A percentile compares a stretch with the other conserved stretches of the same genome.
Conservation (phyloP, 306 rosid species). For the Gastrolobium bilobum region DNA sequence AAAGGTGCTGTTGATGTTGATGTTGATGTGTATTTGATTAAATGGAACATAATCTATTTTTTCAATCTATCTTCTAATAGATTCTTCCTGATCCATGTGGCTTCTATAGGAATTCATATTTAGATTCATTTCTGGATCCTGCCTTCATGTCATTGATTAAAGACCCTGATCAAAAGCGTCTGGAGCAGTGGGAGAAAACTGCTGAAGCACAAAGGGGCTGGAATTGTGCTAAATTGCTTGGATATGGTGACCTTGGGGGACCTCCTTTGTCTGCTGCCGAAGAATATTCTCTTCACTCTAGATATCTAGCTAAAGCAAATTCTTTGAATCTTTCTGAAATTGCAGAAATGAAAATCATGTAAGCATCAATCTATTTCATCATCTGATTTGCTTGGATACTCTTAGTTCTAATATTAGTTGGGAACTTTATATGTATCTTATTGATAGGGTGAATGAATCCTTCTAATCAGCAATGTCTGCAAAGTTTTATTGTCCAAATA, state of each 20-base stretch:
- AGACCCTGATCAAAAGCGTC: conserved; percentile 96
- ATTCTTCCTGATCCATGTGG: conserved; percentile 25
- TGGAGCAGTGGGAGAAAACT: conserved; percentile 97
- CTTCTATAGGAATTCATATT: conserved; percentile 73
- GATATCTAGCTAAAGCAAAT: conserved; percentile 97
- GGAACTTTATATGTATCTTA: background rate
- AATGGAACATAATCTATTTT: conserved; percentile 10
- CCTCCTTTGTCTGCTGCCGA: conserved; percentile 92
- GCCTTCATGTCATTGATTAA: conserved; percentile 98
- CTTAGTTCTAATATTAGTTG: background rate
- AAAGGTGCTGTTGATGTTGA: too few species aligned
- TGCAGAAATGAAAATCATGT: conserved; percentile 99
- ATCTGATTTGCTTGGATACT: conserved; percentile 36
- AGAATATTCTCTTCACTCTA: conserved; percentile 94
- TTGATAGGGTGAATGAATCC: conserved; percentile 28
- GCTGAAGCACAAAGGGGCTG: conserved; percentile 92
- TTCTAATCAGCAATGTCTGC: conserved; percentile 33
- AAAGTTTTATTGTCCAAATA: background rate
- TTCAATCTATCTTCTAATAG: conserved; percentile 29
- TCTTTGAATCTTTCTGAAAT: conserved; percentile 91
- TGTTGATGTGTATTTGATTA: conserved; percentile 35
- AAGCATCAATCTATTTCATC: conserved; percentile 54
- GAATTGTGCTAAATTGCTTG: conserved; percentile 87
- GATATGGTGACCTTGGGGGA: conserved; percentile 94
- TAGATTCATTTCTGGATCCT: conserved; percentile 94